Evolutionary conservation across 345 rosid species (phyloP), one percentile per base, ranked within the genome.

Genomic region (Clarkia xantiana): DNA sequence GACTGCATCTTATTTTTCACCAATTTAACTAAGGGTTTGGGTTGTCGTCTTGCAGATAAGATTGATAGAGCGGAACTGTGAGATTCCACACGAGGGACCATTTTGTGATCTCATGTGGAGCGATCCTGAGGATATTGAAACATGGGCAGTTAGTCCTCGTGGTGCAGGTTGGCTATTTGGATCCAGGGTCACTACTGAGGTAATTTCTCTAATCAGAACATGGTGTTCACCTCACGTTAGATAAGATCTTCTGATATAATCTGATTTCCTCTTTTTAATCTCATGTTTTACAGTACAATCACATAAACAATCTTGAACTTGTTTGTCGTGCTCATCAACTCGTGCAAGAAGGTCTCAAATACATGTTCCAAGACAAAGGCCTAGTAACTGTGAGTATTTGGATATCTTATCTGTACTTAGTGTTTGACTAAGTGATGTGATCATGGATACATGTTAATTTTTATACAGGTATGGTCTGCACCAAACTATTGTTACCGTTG

Each of bases 151-250:
- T 39, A 90, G 97, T 72, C 97, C 97, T 23, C 76, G 95, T 52
- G 97, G 97, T 62, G 97, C 97, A 59, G 97, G 97, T 55, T 90
- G 97, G 97, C 95, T 90, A 54, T 90, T 90, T 61, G 97, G 97
- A 25, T 85, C 97, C 61, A 78, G 91, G 74, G 97, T 90, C 53
- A 90, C 97, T 47, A 49, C 95, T 48, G 97, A 90, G 95, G 97
- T 86, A 78, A 60, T 4, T 3, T 29, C 36, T 29, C 36, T n/a
- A n/a, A n/a, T n/a, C 36, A 29, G 6, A 29, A 3, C 9, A 7
- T 2, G 36, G 9, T 29, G 5, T 5, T 7, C 8, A 29, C 36
- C 8, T 29, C 36, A 29, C 36, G 5, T 29, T 44, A 9, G 5
- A 19, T 4, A 53, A 19, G 49, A 10, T 16, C 6, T 45, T 23